A percentile compares a stretch with the other conserved stretches of the same genome.
phyloP scores from a whole-genome alignment of 78 protist species.

The Salpingoeca rosetta region DNA sequence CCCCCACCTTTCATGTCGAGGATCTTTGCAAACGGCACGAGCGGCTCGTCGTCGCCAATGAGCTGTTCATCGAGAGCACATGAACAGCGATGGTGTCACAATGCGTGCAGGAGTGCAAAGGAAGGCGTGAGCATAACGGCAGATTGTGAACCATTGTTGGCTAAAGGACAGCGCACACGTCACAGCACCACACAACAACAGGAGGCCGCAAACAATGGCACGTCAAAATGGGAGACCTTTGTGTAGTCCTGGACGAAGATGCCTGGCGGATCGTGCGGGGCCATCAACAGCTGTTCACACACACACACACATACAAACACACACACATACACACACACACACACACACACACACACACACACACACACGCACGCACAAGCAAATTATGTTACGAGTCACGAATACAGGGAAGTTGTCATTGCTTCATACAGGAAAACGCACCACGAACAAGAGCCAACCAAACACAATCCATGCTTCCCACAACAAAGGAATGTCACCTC shows the following conservation, averaged over 20 bases:
- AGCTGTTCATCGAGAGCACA: too few relatives aligned
- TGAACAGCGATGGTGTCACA: too few relatives aligned
- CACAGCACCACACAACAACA: not conserved
- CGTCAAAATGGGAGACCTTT: not conserved
- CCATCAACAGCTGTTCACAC: not conserved
- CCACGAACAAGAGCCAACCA: too few relatives aligned
- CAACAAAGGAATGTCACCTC: too few relatives aligned
- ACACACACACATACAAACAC: not conserved
- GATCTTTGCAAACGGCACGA: too few relatives aligned
- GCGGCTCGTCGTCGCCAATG: too few relatives aligned
- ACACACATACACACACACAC: not conserved
- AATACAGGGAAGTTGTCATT: too few relatives aligned
- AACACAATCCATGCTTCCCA: too few relatives aligned
- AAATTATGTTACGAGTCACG: too few relatives aligned
- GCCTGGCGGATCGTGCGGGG: not conserved
- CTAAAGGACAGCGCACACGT: not conserved
- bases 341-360: not conserved
- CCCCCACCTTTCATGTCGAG: too few relatives aligned
- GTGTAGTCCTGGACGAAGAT: not conserved
- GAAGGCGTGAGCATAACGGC: not conserved
- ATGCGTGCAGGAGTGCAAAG: not conserved
- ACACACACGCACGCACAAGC: too few relatives aligned
- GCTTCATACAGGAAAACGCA: too few relatives aligned
- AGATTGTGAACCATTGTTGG: not conserved
- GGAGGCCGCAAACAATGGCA: not conserved